These are phyloP conservation scores for Diaporthe nobilis DNA, from an alignment of 2,329 filamentous ascomycete species.

Conservation along the genomic window DNA sequence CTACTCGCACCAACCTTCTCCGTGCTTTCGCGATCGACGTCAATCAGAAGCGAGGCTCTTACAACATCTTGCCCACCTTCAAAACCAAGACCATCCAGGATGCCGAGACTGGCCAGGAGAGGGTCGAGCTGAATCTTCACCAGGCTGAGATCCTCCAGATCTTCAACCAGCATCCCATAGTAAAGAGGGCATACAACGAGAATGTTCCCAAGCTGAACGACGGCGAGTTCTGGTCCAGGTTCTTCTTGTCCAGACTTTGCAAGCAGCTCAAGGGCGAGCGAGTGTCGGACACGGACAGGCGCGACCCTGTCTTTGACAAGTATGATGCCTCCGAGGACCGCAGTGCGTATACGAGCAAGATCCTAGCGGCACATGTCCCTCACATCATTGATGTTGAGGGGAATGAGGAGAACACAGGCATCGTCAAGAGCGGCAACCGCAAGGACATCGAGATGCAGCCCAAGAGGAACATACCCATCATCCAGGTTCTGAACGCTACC, in stretches of 20 bases:
- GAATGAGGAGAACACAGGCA: constrained; percentile 95
- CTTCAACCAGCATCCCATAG: constrained; percentile 91
- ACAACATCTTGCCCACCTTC: constrained; percentile 93
- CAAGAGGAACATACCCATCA: constrained; percentile 84
- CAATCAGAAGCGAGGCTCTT: constrained; percentile 87
- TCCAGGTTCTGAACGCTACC: constrained; percentile 88
- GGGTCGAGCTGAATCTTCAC: constrained; percentile 79
- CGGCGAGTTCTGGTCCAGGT: constrained; percentile 90
- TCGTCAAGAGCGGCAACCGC: constrained; percentile 83
- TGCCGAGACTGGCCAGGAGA: constrained; percentile 69
- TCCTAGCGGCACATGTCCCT: constrained; percentile 78
- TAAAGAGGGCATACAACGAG: constrained; percentile 92
- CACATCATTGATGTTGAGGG: constrained; percentile 93
- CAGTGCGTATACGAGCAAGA: constrained; percentile 64
- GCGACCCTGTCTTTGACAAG: constrained; percentile 86
- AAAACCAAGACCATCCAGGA: constrained; percentile 81
- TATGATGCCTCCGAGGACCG: constrained; percentile 84
- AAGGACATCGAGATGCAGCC: constrained; percentile 94
- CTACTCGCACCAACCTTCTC: constrained; percentile 85
- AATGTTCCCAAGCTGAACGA: constrained; percentile 87
- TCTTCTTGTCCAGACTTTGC: constrained; percentile 91
- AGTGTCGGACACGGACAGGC: constrained; percentile 81
- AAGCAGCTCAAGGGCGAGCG: constrained; percentile 94
- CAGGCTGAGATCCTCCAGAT: constrained; percentile 95
- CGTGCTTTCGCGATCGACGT: constrained; percentile 92